Conservation (phyloP, 2,329 filamentous ascomycete genomes). For the Orbilia javanica region DNA sequence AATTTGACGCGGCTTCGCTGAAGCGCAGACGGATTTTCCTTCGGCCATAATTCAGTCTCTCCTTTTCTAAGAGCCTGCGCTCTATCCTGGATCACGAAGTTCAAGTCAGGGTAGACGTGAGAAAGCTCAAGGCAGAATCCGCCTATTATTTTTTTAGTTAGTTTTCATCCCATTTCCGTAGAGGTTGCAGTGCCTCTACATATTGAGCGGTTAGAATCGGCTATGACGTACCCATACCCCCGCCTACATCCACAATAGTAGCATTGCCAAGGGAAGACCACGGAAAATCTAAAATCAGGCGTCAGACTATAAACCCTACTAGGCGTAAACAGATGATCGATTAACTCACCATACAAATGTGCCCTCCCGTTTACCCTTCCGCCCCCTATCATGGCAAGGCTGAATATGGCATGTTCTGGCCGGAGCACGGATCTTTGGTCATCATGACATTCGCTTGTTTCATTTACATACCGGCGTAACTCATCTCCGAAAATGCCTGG, state of each 20-base stretch:
- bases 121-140: conserved; percentile 64
- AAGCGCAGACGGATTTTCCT: conserved; percentile 61
- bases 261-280: conserved; percentile 61
- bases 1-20: conserved; percentile 39
- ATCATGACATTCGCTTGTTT: conserved; percentile 27
- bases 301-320: conserved; percentile 3
- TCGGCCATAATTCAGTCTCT: conserved; percentile 62
- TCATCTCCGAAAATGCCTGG: conserved; percentile 60
- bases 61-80: conserved; percentile 61
- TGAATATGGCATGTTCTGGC: conserved; percentile 62
- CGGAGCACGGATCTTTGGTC: conserved; percentile 50
- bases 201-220: not conserved
- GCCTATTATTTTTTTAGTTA: conserved; percentile 19
- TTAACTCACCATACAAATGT: conserved; percentile 62
- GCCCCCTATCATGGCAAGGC: conserved; percentile 63
- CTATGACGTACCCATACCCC: conserved; percentile 62
- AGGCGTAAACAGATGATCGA: not conserved
- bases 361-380: conserved; percentile 62
- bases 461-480: conserved; percentile 55
- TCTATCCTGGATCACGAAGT: conserved; percentile 65
- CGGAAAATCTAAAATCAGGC: conserved; percentile 61
- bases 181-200: not conserved
- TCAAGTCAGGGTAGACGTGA: conserved; percentile 63
- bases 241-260: conserved; percentile 63
- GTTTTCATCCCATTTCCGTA: not conserved